A percentile compares a stretch with the other conserved stretches of the same genome.
These are phyloP conservation scores for Neonectria ditissima DNA, from an alignment of 2,329 filamentous ascomycete genomes.

Conservation along the genomic window DNA sequence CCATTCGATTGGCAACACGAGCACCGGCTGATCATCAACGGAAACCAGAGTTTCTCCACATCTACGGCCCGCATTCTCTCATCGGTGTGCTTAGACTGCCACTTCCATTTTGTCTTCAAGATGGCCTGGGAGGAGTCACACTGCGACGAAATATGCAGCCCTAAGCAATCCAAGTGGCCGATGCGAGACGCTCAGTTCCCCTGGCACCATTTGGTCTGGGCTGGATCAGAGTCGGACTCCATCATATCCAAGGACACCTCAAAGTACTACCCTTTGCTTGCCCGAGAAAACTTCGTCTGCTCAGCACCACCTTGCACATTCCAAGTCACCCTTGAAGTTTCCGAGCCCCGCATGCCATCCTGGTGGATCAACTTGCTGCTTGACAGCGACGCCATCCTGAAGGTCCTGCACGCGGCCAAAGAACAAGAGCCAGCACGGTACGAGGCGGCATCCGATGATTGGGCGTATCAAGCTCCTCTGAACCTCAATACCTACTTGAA, in stretches of 20 bases:
- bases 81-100: conserved; percentile 55
- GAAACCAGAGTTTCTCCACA: conserved; percentile 53
- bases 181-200: conserved; percentile 50
- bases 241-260: conserved; percentile 40
- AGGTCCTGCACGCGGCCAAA: conserved; percentile 54
- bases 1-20: conserved; percentile 51
- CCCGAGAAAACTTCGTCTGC: conserved; percentile 56
- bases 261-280: conserved; percentile 55
- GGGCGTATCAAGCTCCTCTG: conserved; percentile 54
- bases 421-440: conserved; percentile 63
- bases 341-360: conserved; percentile 59
- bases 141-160: conserved; percentile 47
- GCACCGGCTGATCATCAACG: conserved; percentile 54
- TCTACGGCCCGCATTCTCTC: conserved; percentile 47
- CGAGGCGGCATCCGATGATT: conserved; percentile 55
- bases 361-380: conserved; percentile 58
- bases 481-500: conserved; percentile 65
- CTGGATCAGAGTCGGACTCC: conserved; percentile 44
- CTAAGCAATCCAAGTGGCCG: conserved; percentile 51
- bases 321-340: conserved; percentile 60
- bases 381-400: conserved; percentile 58
- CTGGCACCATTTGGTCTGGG: conserved; percentile 55
- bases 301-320: conserved; percentile 57
- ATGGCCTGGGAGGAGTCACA: conserved; percentile 49
- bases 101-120: conserved; percentile 57